These are phyloP conservation scores for Cryptosporidium sp. DNA, from an alignment of 169 alveolate species.

Conservation along the genomic window DNA sequence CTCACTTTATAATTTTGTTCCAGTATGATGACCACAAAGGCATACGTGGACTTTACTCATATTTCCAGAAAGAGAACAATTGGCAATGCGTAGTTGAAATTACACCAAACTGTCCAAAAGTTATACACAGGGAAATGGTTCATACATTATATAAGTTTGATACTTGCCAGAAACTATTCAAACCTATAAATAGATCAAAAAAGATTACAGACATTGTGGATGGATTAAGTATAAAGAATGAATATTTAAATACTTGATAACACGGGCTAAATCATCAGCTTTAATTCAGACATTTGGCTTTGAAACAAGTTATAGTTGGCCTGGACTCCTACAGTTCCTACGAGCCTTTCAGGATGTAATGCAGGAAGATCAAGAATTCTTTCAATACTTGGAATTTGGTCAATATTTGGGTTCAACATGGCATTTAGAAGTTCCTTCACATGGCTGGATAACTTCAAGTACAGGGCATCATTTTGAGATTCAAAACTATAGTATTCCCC, in stretches of 20 bases:
- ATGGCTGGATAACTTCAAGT: not conserved
- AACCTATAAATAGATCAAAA: slow-evolving; percentile 21
- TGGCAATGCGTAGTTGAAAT: slow-evolving; percentile 72
- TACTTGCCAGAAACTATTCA: slow-evolving; percentile 59
- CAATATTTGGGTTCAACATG: slow-evolving; percentile 31
- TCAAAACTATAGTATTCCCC: slow-evolving; percentile 19
- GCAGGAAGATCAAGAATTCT: slow-evolving; percentile 29
- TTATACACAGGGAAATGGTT: slow-evolving; percentile 40
- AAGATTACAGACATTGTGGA: slow-evolving; percentile 66
- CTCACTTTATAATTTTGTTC: slow-evolving; percentile 54
- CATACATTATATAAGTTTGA: slow-evolving; percentile 68
- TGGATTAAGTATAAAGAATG: slow-evolving; percentile 55
- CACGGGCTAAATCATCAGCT: not conserved
- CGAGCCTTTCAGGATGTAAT: slow-evolving; percentile 42
- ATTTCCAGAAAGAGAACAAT: slow-evolving; percentile 12
- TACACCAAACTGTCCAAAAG: slow-evolving; percentile 43
- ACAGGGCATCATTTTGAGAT: not conserved
- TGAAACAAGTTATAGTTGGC: slow-evolving; percentile 21
- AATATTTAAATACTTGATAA: slow-evolving; percentile 11
- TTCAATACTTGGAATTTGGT: slow-evolving; percentile 27
- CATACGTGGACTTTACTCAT: slow-evolving; percentile 53
- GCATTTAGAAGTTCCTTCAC: slow-evolving; percentile 14
- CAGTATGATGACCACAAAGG: slow-evolving; percentile 74
- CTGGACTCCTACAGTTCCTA: slow-evolving; percentile 71
- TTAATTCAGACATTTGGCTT: slow-evolving; percentile 24